phyloP scores from a whole-genome alignment of 176 grass and related monocot species.

The Aegilops longissima region DNA sequence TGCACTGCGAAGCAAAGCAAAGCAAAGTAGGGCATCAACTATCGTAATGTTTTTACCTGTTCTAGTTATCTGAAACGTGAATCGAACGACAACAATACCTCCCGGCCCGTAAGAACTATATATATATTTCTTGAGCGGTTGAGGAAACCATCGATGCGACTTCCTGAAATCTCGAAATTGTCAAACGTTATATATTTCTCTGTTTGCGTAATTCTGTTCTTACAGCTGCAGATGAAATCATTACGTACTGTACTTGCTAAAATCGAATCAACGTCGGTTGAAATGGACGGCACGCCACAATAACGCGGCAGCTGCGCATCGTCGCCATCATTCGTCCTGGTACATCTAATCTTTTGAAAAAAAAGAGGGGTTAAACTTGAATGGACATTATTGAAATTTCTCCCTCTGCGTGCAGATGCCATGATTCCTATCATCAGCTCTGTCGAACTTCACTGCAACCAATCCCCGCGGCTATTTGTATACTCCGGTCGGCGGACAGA shows the following conservation, averaged over 20 bases:
- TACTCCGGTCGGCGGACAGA: too few relatives aligned
- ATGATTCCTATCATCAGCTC: background rate
- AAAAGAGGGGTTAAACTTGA: background rate
- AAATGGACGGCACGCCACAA: slow-evolving; percentile 34
- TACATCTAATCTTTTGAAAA: too few relatives aligned
- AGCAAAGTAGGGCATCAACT: background rate
- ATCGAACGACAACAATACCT: too few relatives aligned
- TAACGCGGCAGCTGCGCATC: background rate
- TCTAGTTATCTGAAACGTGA: background rate
- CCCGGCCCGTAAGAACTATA: too few relatives aligned
- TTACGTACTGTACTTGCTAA: background rate
- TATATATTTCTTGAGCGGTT: background rate
- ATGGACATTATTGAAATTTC: background rate
- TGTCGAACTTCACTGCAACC: too few relatives aligned
- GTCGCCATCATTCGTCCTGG: slow-evolving; percentile 1
- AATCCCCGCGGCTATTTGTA: too few relatives aligned
- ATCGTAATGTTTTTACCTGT: background rate
- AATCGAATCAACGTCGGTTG: background rate
- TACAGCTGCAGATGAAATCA: background rate
- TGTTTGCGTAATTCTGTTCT: slow-evolving; percentile 12
- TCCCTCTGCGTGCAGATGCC: background rate
- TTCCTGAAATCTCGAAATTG: background rate
- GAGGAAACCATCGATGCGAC: background rate
- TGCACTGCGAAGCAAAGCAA: background rate
- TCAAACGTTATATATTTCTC: background rate